Base-by-base conservation (phyloP, 768 basidiomycete species). In the Mycena galericulata region DNA sequence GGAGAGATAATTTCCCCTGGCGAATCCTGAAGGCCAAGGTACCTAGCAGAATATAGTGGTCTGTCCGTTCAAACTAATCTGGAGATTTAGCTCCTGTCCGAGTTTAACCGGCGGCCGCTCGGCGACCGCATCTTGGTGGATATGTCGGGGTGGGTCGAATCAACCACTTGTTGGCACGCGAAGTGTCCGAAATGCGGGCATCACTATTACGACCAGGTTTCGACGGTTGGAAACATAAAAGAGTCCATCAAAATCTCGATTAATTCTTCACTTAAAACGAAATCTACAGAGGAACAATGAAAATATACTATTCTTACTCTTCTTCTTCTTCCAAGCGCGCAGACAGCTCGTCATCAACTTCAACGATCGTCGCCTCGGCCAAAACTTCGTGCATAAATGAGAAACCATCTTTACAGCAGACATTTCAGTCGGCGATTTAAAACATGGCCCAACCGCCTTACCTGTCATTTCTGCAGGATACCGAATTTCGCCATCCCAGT, bases 121-220 rank as follows among this genome's bases (percentile, higher is more conserved):
- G 84, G 83, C 17, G 82, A 84, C 65, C 78, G 74, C 18, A 62
- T 85, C 43, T 73, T 80, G 10, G 60, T 80, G 55, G 82, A 83
- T 49, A 82, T 83, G 79, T 80, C 83, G 61, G 83, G 83, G 36
- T 84, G 83, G 82, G 78, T 78, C 1, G 84, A 85, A 68, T 74
- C 81, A 0, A 71, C 76, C 18, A 80, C 78, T 0, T 84, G 83
- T 55, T 84, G 83, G 83, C 73, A 67, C 49, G 81, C 82, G 8
- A 80, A 75, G 62, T 84, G 83, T 51, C n/a, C n/a, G n/a, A 36
- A 66, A 9, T 84, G 83, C 56, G 77, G 76, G 38, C 75, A 73
- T 38, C 32, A 72, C n/a, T 76, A 79, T 62, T 84, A 82, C 57
- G 75, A 81, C 71, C 82, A 81, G 73, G 62, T 79, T 9, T 70